A percentile compares a stretch with the other conserved stretches of the same genome.
phyloP scores from a whole-genome alignment of 768 basidiomycete species.

The Candolleomyces eurysporus region DNA sequence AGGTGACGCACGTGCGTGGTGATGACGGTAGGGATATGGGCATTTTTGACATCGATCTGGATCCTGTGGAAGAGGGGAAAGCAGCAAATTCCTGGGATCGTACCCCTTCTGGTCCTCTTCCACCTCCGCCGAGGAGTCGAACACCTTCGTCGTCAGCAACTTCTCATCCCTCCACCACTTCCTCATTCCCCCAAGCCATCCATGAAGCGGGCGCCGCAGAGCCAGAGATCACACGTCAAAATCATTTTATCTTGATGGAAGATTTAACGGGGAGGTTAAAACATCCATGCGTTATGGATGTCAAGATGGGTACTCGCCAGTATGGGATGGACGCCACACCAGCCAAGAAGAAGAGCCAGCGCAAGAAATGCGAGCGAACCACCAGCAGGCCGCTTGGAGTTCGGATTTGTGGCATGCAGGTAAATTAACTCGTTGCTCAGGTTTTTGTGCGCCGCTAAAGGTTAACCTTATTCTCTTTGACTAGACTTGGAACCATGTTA shows the following conservation, averaged over 20 bases:
- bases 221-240: constrained; percentile 73
- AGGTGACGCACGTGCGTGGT: constrained; percentile 24
- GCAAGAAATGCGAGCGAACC: constrained; percentile 96
- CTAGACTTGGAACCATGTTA: constrained; percentile 90
- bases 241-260: constrained; percentile 99
- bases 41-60: constrained; percentile 46
- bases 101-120: constrained; percentile 22
- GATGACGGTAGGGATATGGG: constrained; percentile 27
- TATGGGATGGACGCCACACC: constrained; percentile 94
- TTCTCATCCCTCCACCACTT: constrained; percentile 23
- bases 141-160: constrained; percentile 44
- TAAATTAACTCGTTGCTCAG: constrained; percentile 36
- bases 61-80: constrained; percentile 17
- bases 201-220: constrained; percentile 34
- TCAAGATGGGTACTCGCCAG: constrained; percentile 99
- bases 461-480: constrained; percentile 4
- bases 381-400: constrained; percentile 91
- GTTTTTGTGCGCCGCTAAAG: constrained; percentile 9
- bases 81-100: constrained; percentile 20
- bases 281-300: constrained; percentile 91
- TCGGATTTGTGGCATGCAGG: constrained; percentile 98
- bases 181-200: constrained; percentile 25
- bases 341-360: constrained; percentile 95
- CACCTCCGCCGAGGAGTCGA: constrained; percentile 38
- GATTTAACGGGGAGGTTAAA: constrained; percentile 92